phyloP scores from a whole-genome alignment of 2,329 filamentous ascomycete species.

The Aspergillus udagawae region DNA sequence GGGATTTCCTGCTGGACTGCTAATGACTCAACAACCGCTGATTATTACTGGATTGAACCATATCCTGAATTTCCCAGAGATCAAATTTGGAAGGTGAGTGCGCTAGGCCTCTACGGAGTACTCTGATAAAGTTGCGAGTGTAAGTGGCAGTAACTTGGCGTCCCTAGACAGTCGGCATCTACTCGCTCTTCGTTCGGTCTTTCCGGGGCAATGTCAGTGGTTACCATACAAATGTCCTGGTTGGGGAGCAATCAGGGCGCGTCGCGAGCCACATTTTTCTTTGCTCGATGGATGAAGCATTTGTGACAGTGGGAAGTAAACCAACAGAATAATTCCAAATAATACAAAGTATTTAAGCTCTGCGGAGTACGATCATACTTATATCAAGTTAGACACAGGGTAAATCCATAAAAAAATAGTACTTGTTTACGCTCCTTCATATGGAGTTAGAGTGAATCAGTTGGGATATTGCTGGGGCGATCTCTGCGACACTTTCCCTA shows the following conservation, averaged over 20 bases:
- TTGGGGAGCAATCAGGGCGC: not conserved
- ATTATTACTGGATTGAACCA: not conserved
- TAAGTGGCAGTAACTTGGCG: not conserved
- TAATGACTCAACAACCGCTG: not conserved
- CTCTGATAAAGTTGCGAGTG: too few species aligned
- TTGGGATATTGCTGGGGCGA: conserved; percentile 1
- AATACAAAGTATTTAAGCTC: not conserved
- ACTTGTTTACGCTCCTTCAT: not conserved
- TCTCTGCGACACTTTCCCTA: conserved; percentile 14
- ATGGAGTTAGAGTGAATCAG: not conserved
- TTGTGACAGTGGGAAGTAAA: not conserved
- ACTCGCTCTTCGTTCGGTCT: not conserved
- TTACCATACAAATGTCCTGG: not conserved
- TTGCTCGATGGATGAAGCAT: not conserved
- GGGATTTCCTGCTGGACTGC: not conserved
- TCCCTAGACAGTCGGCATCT: not conserved
- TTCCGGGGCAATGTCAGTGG: not conserved
- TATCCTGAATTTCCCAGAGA: not conserved
- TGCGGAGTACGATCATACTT: not conserved
- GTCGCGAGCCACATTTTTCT: not conserved
- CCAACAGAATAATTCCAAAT: not conserved
- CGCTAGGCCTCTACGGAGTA: not conserved
- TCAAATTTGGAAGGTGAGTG: not conserved
- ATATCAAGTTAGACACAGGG: not conserved
- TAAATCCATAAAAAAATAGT: not conserved